Percentiles rank a stretch among this genome's conserved stretches.
Evolutionary conservation across 345 rosid genomes (phyloP).

Genomic region (Gossypium sturtianum): DNA sequence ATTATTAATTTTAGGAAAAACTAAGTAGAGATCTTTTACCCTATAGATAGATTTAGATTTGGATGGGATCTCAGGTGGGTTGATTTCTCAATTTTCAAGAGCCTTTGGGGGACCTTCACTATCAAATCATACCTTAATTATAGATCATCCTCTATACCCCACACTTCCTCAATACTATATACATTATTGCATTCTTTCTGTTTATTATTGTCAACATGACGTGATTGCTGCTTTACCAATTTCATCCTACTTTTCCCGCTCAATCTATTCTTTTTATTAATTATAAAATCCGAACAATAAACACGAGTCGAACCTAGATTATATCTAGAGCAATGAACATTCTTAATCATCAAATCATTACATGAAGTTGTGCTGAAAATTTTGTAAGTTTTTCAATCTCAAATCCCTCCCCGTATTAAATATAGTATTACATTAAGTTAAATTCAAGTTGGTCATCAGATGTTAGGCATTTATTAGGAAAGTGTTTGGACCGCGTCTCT

Average conservation of each 20-base stretch:
- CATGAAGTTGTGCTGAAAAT: background rate
- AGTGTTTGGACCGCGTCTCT: background rate
- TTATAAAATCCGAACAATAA: no score
- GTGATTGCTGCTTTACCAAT: background rate
- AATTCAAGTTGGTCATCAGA: no score
- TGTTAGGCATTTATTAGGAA: conserved; percentile 3
- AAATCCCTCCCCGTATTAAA: background rate
- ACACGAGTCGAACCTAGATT: no score
- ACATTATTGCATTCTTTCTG: background rate
- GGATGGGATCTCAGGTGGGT: background rate
- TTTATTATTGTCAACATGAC: background rate
- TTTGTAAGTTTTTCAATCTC: background rate
- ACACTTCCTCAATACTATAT: background rate
- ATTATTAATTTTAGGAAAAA: background rate
- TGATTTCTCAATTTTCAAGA: background rate
- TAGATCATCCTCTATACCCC: background rate
- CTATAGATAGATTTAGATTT: background rate
- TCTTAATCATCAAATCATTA: fast-evolving
- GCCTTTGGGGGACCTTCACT: background rate
- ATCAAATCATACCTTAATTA: conserved; percentile 2
- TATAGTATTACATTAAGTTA: no score
- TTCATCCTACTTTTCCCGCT: background rate
- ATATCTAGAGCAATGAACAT: no score
- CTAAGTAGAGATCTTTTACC: background rate
- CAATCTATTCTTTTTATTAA: background rate